Percentiles rank a stretch among this genome's conserved stretches.
These are phyloP conservation scores for Phyllostachys edulis DNA, from an alignment of 176 grass and related monocot species.

Conservation along the genomic window DNA sequence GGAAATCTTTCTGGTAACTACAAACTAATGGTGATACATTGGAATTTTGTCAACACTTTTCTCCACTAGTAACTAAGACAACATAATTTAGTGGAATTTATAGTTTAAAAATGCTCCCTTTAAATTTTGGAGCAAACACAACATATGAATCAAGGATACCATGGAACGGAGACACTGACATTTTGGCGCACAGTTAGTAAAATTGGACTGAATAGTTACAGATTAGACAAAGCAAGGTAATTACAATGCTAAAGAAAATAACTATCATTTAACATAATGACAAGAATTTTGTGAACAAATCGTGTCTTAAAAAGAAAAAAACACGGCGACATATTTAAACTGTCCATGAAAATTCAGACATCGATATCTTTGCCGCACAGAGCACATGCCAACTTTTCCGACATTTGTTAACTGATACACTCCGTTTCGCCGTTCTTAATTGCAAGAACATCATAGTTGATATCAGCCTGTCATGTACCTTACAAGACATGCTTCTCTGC, in stretches of 20 bases:
- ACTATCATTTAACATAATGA: neutral
- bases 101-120: neutral
- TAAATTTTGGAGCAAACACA: neutral
- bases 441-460: no score
- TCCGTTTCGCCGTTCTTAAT: no score
- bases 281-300: neutral
- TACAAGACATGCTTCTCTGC: no score
- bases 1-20: neutral
- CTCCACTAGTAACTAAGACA: neutral
- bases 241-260: neutral
- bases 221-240: neutral
- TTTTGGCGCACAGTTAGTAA: neutral
- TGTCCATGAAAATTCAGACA: no score
- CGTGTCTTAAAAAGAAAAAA: neutral
- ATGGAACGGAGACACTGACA: neutral
- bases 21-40: neutral
- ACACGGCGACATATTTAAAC: neutral
- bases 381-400: no score
- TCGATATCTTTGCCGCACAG: no score
- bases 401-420: no score
- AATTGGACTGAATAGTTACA: neutral
- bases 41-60: neutral
- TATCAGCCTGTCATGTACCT: no score
- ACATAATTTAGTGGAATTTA: neutral
- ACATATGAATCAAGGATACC: neutral